Percentiles rank a stretch among this genome's conserved stretches.
Conservation (phyloP, 1,284 basidiomycete genomes). For the Schizopora paradoxa region DNA sequence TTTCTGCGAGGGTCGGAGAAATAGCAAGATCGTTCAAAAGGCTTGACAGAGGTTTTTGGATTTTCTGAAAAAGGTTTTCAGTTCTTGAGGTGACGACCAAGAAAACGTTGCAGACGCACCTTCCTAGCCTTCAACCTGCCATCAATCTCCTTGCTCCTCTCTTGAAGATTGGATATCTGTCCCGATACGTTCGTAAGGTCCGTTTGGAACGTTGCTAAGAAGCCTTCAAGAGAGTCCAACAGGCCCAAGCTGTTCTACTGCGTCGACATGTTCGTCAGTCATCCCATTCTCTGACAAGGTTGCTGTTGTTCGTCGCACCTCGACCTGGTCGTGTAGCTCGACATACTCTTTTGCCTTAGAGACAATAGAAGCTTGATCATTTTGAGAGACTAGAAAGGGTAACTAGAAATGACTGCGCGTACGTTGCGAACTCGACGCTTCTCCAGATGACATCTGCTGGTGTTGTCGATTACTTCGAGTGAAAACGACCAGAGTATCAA, state of each 20-base stretch:
- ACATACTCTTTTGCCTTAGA: conserved; percentile 73
- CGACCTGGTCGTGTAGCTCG: conserved; percentile 79
- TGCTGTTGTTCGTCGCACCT: conserved; percentile 31
- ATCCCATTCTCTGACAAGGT: not conserved
- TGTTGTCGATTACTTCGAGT: too few species aligned
- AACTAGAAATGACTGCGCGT: too few species aligned
- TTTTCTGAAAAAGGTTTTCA: conserved; percentile 53
- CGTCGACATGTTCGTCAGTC: conserved; percentile 17
- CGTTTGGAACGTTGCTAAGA: conserved; percentile 91
- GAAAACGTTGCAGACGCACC: conserved; percentile 39
- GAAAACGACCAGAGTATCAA: too few species aligned
- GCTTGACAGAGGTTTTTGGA: conserved; percentile 81
- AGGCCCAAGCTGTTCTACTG: conserved; percentile 77
- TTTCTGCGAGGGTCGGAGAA: conserved; percentile 72
- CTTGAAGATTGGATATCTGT: conserved; percentile 91
- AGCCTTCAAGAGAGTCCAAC: conserved; percentile 80
- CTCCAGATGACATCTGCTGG: too few species aligned
- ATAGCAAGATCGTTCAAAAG: conserved; percentile 80
- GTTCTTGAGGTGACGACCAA: not conserved
- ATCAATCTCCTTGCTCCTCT: conserved; percentile 86
- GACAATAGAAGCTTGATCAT: too few species aligned
- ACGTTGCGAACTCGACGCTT: too few species aligned
- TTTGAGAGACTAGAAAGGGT: too few species aligned
- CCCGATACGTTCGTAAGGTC: conserved; percentile 92
- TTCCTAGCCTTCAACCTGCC: conserved; percentile 76